Evolutionary conservation across 2,329 filamentous ascomycete genomes (phyloP).

Genomic region (Fusarium sp.): DNA sequence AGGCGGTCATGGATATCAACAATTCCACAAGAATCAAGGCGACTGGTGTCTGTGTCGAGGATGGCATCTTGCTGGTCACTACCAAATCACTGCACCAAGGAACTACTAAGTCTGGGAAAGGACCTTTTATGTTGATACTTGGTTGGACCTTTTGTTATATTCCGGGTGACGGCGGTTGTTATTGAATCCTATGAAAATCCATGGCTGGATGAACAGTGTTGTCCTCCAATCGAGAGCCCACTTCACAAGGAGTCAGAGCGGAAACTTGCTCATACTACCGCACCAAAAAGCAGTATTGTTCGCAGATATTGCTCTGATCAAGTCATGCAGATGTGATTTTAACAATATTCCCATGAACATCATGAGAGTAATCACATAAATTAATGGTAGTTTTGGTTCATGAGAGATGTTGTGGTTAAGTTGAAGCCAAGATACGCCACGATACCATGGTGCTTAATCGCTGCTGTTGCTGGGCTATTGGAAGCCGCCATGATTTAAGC

Average conservation of each 20-base stretch:
- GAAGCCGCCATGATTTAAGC: too few species aligned
- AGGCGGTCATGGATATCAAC: conserved; percentile 8
- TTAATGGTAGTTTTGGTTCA: background rate
- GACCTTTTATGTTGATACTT: conserved; percentile 8
- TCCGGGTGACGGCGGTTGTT: background rate
- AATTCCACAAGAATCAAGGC: conserved; percentile 37
- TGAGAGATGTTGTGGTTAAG: background rate
- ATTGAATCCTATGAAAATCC: background rate
- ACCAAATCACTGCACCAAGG: background rate
- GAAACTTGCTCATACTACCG: conserved; percentile 52
- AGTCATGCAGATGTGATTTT: background rate
- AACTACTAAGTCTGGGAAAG: background rate
- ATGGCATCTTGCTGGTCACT: conserved; percentile 22
- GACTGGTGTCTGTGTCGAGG: conserved; percentile 13
- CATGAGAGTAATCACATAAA: background rate
- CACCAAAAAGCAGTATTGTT: conserved; percentile 15
- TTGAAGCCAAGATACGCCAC: conserved; percentile 15
- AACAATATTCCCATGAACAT: accelerated
- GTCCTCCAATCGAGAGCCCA: background rate
- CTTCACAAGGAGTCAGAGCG: background rate
- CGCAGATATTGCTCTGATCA: background rate
- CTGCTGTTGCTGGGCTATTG: background rate
- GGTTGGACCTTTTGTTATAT: background rate
- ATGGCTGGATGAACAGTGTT: background rate
- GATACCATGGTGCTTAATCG: background rate